phyloP scores from a whole-genome alignment of 495 filamentous ascomycete genomes.

The Neurospora sp. region DNA sequence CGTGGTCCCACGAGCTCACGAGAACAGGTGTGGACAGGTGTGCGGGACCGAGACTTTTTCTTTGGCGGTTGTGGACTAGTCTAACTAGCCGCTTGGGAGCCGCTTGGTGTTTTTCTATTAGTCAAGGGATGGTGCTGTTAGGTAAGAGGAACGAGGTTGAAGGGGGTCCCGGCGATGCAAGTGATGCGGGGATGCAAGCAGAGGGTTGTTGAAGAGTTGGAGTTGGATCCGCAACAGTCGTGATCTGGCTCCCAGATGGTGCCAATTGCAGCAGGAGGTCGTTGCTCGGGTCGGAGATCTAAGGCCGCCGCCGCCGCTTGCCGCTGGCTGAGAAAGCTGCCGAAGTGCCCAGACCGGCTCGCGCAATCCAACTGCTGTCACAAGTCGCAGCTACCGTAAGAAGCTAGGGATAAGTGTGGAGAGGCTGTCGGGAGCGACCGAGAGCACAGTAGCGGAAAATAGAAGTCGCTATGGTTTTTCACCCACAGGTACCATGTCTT shows the following conservation, averaged over 20 bases:
- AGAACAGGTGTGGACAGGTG: background rate
- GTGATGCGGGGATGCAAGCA: conserved; percentile 29
- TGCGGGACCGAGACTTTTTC: background rate
- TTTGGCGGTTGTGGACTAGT: background rate
- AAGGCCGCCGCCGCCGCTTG: background rate
- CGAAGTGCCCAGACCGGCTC: background rate
- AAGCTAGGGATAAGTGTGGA: background rate
- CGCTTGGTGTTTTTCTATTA: conserved; percentile 34
- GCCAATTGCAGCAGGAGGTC: background rate
- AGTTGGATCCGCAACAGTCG: background rate
- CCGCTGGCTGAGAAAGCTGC: background rate
- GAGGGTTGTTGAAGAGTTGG: conserved; percentile 17
- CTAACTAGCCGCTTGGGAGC: background rate
- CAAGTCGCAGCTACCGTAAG: background rate
- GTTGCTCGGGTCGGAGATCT: background rate
- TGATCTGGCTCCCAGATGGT: background rate
- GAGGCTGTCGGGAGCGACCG: background rate
- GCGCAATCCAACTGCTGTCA: background rate
- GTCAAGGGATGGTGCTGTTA: conserved; percentile 36
- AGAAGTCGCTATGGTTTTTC: background rate
- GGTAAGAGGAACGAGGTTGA: conserved; percentile 31
- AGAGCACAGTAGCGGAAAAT: background rate
- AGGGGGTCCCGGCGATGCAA: conserved; percentile 16
- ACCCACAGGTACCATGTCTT: background rate
- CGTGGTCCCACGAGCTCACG: background rate